Evolutionary conservation across 2,329 filamentous ascomycete species (phyloP).

Genomic region (Xylariaceae sp.): DNA sequence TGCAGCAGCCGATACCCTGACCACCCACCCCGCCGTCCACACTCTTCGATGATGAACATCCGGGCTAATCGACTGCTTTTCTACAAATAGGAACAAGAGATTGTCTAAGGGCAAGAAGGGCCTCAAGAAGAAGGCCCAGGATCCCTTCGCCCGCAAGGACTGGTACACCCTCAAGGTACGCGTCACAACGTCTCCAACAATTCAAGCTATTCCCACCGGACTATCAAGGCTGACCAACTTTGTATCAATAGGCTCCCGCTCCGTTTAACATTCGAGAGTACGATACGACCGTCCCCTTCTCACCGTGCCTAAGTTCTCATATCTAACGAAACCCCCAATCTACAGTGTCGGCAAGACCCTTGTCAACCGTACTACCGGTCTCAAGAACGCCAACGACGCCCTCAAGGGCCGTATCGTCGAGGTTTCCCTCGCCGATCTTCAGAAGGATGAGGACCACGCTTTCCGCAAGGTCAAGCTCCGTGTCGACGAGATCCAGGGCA

Average conservation of each 20-base stretch:
- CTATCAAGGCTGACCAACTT: constrained; percentile 24
- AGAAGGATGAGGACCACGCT: constrained; percentile 99
- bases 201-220: neutral
- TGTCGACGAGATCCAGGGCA: constrained; percentile 98
- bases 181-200: constrained; percentile 21
- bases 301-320: constrained; percentile 12
- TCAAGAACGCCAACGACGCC: constrained; percentile 99
- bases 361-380: constrained; percentile 98
- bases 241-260: constrained; percentile 67
- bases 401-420: constrained; percentile 99
- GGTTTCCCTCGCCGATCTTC: constrained; percentile 96
- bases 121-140: constrained; percentile 98
- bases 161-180: constrained; percentile 97
- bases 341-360: constrained; percentile 97
- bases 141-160: constrained; percentile 98
- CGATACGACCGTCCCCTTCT: constrained; percentile 39
- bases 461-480: constrained; percentile 99
- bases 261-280: constrained; percentile 97
- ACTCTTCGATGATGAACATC: constrained; percentile 14
- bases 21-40: constrained; percentile 19
- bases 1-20: constrained; percentile 9
- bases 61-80: constrained; percentile 28
- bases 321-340: constrained; percentile 26
- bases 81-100: constrained; percentile 95
- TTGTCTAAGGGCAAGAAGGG: constrained; percentile 99